phyloP scores from a whole-genome alignment of 2,329 filamentous ascomycete genomes.

The Trichoderma endophyticum region DNA sequence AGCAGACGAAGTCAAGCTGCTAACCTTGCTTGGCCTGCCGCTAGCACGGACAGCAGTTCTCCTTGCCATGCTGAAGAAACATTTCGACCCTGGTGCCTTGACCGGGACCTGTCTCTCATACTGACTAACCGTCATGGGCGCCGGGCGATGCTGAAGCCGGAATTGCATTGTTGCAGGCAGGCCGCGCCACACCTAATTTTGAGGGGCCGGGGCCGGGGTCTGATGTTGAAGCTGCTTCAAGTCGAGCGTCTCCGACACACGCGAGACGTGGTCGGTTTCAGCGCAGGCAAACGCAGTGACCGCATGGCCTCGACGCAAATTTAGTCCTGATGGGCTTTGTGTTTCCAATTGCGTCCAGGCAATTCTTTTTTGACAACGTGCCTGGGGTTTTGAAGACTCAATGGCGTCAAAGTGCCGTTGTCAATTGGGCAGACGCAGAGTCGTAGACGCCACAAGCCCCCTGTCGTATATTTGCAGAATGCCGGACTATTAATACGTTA shows the following conservation, averaged over 20 bases:
- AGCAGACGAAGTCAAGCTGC: not conserved
- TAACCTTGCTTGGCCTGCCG: not conserved
- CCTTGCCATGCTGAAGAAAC: not conserved
- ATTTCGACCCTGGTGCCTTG: not conserved
- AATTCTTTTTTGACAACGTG: not conserved
- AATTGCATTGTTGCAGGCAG: conserved; percentile 12
- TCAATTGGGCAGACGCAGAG: conserved; percentile 1
- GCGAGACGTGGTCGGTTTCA: conserved; percentile 36
- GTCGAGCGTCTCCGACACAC: conserved; percentile 29
- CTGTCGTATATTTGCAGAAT: not conserved
- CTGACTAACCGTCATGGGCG: conserved; percentile 1
- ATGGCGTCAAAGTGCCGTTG: not conserved
- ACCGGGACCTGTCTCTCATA: not conserved
- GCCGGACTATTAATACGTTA: not conserved
- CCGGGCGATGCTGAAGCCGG: conserved; percentile 8
- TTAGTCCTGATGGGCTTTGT: not conserved
- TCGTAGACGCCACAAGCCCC: conserved; percentile 6
- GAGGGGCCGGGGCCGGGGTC: conserved; percentile 5
- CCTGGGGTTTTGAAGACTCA: not conserved
- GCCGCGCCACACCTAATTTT: conserved; percentile 17
- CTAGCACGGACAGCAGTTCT: not conserved
- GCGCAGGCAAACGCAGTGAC: conserved; percentile 4
- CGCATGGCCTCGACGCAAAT: conserved; percentile 6
- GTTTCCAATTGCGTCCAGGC: not conserved
- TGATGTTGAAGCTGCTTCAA: conserved; percentile 28